These are phyloP conservation scores for Astrephomene gubernaculifera DNA, from an alignment of 139 green algal species.

Conservation along the genomic window DNA sequence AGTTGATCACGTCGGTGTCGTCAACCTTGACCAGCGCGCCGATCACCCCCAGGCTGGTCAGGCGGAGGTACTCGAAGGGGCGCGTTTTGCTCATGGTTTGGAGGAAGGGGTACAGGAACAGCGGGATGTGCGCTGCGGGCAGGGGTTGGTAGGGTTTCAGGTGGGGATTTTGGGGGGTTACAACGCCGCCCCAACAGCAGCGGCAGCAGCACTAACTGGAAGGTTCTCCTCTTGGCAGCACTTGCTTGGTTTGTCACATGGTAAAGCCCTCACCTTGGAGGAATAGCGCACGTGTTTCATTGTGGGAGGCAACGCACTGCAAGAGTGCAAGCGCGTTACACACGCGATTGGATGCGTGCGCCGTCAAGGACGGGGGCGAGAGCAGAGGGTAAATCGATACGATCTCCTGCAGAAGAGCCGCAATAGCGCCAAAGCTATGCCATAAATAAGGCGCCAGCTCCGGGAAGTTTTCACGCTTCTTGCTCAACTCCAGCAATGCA, in stretches of 20 bases:
- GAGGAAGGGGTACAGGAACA: conserved; percentile 99
- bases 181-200: too few species aligned
- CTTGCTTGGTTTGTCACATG: too few species aligned
- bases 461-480: conserved; percentile 96
- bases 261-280: conserved; percentile 91
- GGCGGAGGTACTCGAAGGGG: conserved; percentile 98
- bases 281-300: conserved; percentile 94
- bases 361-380: conserved; percentile 91
- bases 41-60: conserved; percentile 97
- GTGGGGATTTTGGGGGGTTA: not conserved
- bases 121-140: conserved; percentile 95
- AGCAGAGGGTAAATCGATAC: conserved; percentile 98
- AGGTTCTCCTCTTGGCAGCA: too few species aligned
- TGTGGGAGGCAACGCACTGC: conserved; percentile 97
- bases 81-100: conserved; percentile 98
- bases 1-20: conserved; percentile 99
- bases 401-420: conserved; percentile 97
- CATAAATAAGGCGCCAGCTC: conserved; percentile 97
- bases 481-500: conserved; percentile 96
- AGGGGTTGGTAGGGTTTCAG: not conserved
- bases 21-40: conserved; percentile 99
- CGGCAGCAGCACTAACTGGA: too few species aligned
- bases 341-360: conserved; percentile 96
- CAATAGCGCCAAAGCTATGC: conserved; percentile 97
- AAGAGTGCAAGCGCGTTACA: conserved; percentile 98